Evolutionary conservation across 768 basidiomycete genomes (phyloP), one percentile per base, ranked within the genome.

Genomic region (Dioszegia hungarica): DNA sequence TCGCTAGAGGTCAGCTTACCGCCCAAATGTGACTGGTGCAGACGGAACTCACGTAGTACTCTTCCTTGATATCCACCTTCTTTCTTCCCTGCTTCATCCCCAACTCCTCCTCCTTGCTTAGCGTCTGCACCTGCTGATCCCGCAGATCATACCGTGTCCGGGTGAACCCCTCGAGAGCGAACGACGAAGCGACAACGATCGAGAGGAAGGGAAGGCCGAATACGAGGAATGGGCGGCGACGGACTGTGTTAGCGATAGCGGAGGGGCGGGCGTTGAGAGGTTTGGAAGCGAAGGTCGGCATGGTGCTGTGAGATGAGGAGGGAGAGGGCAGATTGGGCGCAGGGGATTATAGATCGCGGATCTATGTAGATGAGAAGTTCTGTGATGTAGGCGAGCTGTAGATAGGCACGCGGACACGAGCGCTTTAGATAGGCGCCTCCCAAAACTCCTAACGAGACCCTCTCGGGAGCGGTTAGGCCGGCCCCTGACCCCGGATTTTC

Each of bases 131-230:
- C 37, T 61, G 61, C 24, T 58, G 60, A n/a, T 48, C 58, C 28
- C 93, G 87, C 60, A 89, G 74, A 73, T 97, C 93, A 72, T 97
- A 97, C 25, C 89, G 81, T 27, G 89, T 93, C 75, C 91, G 89
- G 0, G 92, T 92, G 70, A 99, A 84, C 1, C 81, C 79, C 17
- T 85, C 82, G 47, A 99, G 78, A 5, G 85, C 90, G 71, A 87
- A 97, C 17, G 89, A 91, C 1, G 90, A 87, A 12, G 81, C 84
- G 55, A 97, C 89, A 75, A 95, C 87, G 62, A 91, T 79, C 64
- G 87, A 71, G 8, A 97, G 59, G 76, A 98, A 95, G 0, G 94
- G 90, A 0, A 91, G 75, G 11, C 93, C 94, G 62, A 97, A 95
- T 19, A 87, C 70, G 27, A 73, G 47, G 63, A 68, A 78, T n/a